Conservation (phyloP, 2,329 filamentous ascomycete genomes). For the Microascus cirrosus region DNA sequence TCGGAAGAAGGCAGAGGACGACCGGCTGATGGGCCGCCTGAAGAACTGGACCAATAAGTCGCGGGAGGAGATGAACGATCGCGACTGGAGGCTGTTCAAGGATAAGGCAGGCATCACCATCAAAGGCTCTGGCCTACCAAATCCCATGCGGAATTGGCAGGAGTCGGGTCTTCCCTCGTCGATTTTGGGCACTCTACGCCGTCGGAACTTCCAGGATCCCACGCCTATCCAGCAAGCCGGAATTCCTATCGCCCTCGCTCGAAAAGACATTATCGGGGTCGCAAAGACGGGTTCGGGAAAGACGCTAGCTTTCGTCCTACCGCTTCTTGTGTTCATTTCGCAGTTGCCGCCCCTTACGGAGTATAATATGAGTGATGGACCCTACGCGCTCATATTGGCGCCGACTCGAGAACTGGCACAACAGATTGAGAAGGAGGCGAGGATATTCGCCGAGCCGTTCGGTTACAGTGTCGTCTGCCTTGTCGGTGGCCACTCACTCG, state of each 20-base stretch:
- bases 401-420: slow-evolving; percentile 95
- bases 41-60: slow-evolving; percentile 95
- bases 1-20: slow-evolving; percentile 58
- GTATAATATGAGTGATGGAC: slow-evolving; percentile 82
- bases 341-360: slow-evolving; percentile 79
- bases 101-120: slow-evolving; percentile 96
- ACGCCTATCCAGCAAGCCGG: slow-evolving; percentile 87
- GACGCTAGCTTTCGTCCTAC: slow-evolving; percentile 88
- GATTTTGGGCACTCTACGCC: slow-evolving; percentile 69
- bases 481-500: slow-evolving; percentile 91
- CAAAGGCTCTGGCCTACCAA: slow-evolving; percentile 83
- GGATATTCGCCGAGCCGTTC: slow-evolving; percentile 80
- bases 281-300: slow-evolving; percentile 98
- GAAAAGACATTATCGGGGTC: slow-evolving; percentile 93
- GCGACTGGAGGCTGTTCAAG: slow-evolving; percentile 99
- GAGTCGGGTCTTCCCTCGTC: slow-evolving; percentile 72
- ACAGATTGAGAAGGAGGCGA: slow-evolving; percentile 90
- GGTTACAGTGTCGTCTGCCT: slow-evolving; percentile 95
- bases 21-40: slow-evolving; percentile 60
- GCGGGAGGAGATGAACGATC: slow-evolving; percentile 85
- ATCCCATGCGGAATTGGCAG: slow-evolving; percentile 90
- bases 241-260: slow-evolving; percentile 88
- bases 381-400: slow-evolving; percentile 92
- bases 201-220: slow-evolving; percentile 85
- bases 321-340: slow-evolving; percentile 87